Percentiles rank a stretch among this genome's conserved stretches.
phyloP scores from a whole-genome alignment of 2,329 filamentous ascomycete genomes.

The Fusarium acutatum region DNA sequence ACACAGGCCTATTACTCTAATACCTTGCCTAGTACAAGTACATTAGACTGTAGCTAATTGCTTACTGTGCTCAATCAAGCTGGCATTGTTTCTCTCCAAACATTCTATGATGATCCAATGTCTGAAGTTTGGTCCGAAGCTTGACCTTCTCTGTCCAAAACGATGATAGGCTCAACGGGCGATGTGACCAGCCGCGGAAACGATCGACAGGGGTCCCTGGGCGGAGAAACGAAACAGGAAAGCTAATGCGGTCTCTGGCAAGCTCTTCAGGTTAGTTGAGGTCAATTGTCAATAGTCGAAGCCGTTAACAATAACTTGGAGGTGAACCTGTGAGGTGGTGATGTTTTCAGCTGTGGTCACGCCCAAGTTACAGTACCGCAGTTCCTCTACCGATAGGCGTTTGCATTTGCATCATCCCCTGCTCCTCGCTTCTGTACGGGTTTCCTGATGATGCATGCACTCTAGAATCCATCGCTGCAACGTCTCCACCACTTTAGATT shows the following conservation, averaged over 20 bases:
- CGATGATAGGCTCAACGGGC: slow-evolving; percentile 16
- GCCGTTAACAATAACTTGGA: background rate
- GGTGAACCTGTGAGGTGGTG: background rate
- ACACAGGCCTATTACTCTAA: background rate
- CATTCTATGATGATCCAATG: background rate
- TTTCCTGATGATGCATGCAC: slow-evolving; percentile 23
- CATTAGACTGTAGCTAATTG: background rate
- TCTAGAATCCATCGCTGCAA: slow-evolving; percentile 7
- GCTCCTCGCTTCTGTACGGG: slow-evolving; percentile 21
- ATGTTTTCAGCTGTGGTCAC: slow-evolving; percentile 1
- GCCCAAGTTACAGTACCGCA: background rate
- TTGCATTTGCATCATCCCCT: background rate
- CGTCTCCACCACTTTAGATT: background rate
- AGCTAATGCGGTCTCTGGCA: slow-evolving; percentile 7
- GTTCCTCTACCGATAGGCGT: background rate
- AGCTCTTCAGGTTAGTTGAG: background rate
- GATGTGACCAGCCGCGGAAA: slow-evolving; percentile 26
- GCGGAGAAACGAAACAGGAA: slow-evolving; percentile 38
- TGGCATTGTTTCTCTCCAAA: background rate
- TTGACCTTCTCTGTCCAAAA: slow-evolving; percentile 12
- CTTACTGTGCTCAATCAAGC: background rate
- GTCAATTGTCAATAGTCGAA: slow-evolving; percentile 6
- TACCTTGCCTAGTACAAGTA: background rate
- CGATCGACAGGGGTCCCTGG: slow-evolving; percentile 35
- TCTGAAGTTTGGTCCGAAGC: slow-evolving; percentile 13